phyloP scores from a whole-genome alignment of 768 basidiomycete species.

The Tricholoma saponaceum region DNA sequence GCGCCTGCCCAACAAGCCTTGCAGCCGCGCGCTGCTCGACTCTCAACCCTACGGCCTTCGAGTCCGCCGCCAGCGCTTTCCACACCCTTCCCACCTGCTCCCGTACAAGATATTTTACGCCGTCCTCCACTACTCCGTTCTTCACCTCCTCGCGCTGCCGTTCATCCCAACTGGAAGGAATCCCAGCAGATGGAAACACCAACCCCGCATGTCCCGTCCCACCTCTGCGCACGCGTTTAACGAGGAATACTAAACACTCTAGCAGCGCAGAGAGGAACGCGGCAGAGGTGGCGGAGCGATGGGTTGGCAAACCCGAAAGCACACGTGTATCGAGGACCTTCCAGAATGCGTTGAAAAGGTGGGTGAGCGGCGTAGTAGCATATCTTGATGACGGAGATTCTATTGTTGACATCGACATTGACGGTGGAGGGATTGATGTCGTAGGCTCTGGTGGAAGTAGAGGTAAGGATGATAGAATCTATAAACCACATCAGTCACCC shows the following conservation, averaged over 20 bases:
- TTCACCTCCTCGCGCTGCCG: background rate
- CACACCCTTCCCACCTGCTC: conserved; percentile 46
- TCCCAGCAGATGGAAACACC: background rate
- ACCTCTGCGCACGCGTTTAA: conserved; percentile 34
- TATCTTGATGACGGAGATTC: conserved; percentile 3
- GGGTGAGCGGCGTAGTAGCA: conserved; percentile 29
- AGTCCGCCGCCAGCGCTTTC: conserved; percentile 35
- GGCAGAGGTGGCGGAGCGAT: conserved; percentile 47
- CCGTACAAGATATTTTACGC: conserved; percentile 28
- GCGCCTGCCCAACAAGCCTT: conserved; percentile 37
- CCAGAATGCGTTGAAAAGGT: conserved; percentile 79
- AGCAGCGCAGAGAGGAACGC: conserved; percentile 67
- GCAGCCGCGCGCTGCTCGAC: conserved; percentile 42
- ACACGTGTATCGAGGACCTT: conserved; percentile 69
- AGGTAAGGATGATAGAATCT: conserved; percentile 27
- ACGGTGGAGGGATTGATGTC: no score
- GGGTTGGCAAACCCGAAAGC: conserved; percentile 43
- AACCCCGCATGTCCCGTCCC: conserved; percentile 4
- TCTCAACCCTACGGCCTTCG: conserved; percentile 35
- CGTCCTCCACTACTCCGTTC: background rate
- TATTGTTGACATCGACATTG: background rate
- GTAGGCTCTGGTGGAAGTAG: no score
- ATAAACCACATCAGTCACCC: background rate
- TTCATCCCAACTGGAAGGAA: background rate
- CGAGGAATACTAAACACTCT: conserved; percentile 65